Base-by-base conservation (phyloP, 192 early-diverging fungal genomes). In the Podila epigama region DNA sequence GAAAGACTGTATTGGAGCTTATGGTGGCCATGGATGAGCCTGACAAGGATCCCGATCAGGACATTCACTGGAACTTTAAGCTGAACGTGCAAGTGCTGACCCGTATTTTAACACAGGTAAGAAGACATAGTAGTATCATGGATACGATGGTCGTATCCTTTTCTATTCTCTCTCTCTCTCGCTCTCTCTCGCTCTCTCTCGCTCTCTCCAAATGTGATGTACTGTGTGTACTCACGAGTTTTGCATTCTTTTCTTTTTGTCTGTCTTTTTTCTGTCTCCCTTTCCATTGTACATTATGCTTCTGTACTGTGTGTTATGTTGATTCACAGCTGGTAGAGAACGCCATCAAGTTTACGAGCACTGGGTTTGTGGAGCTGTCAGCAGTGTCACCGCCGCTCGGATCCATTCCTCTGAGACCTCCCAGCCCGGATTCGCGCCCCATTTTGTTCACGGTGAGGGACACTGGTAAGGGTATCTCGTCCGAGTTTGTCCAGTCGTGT, bases 331-430 rank as follows among this genome's bases (percentile, higher is more conserved):
- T 78, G 16, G 61, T 78, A 22, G 82, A 81, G 18, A 87, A 87
- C 55, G 77, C 63, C 9, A 62, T 87, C 44, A 87, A 85, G 52
- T 87, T 87, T 33, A 87, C 86, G 9, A 69, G 70, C 15, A 63
- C 75, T 10, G 86, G 86, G 2, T 84, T 71, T 40, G 84, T 87
- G 3, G 75, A 85, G 22, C 51, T 87, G 15, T 81, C 66, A 7
- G 69, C 85, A 1, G 44, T 65, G 4, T 68, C 59, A 22, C 68
- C 71, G 11, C 70, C 66, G 8, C 40, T 57, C 20, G 16, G 41
- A 27, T 40, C 40, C 13, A 41, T 69, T 18, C 55, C 58, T 16
- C 50, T 66, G 42, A 81, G 54, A 60, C 65, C 69, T 7, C 63
- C 71, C 7, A 42, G 20, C 15, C 50, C 75, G 7, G 56, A 61